phyloP scores from a whole-genome alignment of 1,139 yeast genomes.

The Arxiozyma slooffiae region DNA sequence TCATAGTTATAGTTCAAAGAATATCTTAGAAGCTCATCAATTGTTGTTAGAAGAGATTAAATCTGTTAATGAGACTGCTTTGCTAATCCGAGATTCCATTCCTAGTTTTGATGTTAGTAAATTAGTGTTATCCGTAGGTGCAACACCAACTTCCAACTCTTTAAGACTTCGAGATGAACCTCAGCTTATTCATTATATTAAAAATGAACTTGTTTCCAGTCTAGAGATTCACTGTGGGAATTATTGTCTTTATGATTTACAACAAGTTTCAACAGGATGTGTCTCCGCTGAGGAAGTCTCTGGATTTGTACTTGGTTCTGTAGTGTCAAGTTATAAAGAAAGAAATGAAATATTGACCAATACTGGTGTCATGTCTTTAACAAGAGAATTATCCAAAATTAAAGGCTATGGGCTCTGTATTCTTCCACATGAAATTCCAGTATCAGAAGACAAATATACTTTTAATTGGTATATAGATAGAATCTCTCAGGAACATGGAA shows the following conservation, averaged over 20 bases:
- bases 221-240: slow-evolving; percentile 76
- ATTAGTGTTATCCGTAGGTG: slow-evolving; percentile 47
- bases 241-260: slow-evolving; percentile 63
- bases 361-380: slow-evolving; percentile 64
- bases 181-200: slow-evolving; percentile 30
- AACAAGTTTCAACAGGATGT: slow-evolving; percentile 62
- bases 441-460: slow-evolving; percentile 1
- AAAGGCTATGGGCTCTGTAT: slow-evolving; percentile 41
- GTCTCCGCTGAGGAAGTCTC: slow-evolving; percentile 43
- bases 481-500: slow-evolving; percentile 58
- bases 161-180: slow-evolving; percentile 30
- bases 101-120: slow-evolving; percentile 25
- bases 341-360: slow-evolving; percentile 59
- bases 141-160: slow-evolving; percentile 74
- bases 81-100: slow-evolving; percentile 15
- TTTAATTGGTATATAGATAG: slow-evolving; percentile 47
- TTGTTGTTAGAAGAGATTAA: slow-evolving; percentile 46
- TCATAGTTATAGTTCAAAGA: slow-evolving; percentile 50
- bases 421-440: slow-evolving; percentile 16
- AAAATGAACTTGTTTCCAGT: slow-evolving; percentile 39
- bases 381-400: slow-evolving; percentile 46
- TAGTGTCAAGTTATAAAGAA: slow-evolving; percentile 44
- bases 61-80: slow-evolving; percentile 44
- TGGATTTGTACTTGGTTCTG: slow-evolving; percentile 51
- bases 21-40: slow-evolving; percentile 40